Percentiles rank a stretch among this genome's conserved stretches.
phyloP scores from a whole-genome alignment of 345 rosid species.

The Crucihimalaya himalaica region DNA sequence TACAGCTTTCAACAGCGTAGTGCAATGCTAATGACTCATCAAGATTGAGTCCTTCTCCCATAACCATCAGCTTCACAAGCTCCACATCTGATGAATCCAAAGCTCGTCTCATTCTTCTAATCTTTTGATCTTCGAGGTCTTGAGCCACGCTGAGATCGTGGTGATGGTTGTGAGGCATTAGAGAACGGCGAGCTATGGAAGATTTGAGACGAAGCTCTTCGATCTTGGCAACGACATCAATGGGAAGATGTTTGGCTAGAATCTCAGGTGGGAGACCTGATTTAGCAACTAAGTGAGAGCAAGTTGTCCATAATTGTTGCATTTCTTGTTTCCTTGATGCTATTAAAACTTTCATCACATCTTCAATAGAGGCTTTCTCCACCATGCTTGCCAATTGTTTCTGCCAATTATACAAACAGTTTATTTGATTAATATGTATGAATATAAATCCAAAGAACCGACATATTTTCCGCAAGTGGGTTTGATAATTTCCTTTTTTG shows the following conservation, averaged over 20 bases:
- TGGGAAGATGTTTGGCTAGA: conserved; percentile 85
- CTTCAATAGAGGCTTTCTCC: conserved; percentile 96
- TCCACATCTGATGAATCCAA: conserved; percentile 96
- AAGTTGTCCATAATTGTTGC: conserved; percentile 96
- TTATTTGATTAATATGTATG: conserved; percentile 1
- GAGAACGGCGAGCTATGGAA: conserved; percentile 65
- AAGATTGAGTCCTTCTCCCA: conserved; percentile 99
- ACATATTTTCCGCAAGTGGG: conserved; percentile 14
- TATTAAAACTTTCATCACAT: conserved; percentile 92
- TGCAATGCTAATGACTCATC: conserved; percentile 93
- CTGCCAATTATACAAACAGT: conserved; percentile 46
- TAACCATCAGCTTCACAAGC: conserved; percentile 95
- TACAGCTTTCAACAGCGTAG: conserved; percentile 95
- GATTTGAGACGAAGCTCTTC: conserved; percentile 93
- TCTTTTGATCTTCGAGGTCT: conserved; percentile 92
- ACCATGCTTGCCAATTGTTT: conserved; percentile 95
- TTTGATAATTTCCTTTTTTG: conserved; percentile 28
- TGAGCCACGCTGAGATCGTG: conserved; percentile 60
- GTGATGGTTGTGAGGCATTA: conserved; percentile 60
- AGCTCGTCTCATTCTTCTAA: conserved; percentile 90
- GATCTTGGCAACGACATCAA: conserved; percentile 87
- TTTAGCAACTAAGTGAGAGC: conserved; percentile 95
- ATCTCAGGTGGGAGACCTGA: conserved; percentile 94
- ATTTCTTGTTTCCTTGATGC: conserved; percentile 98
- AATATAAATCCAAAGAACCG: conserved; percentile 23